A percentile compares a stretch with the other conserved stretches of the same genome.
Conservation (phyloP, 208 protist species). For the Porcisia hertigi region DNA sequence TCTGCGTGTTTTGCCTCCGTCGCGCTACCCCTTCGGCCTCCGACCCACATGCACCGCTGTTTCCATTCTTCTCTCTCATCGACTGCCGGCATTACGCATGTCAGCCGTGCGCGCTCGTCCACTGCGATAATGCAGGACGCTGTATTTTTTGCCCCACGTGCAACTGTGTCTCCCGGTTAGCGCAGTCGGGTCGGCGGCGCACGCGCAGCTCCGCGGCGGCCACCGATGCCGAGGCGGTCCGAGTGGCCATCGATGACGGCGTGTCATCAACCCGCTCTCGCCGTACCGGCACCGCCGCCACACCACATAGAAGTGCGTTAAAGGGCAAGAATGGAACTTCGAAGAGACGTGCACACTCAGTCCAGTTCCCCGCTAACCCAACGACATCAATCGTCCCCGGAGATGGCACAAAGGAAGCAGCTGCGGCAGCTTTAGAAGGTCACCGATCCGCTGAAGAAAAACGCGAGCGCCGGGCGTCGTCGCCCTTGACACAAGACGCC, state of each 20-base stretch:
- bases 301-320: constrained; percentile 50
- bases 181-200: constrained; percentile 68
- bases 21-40: constrained; percentile 37
- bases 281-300: constrained; percentile 24
- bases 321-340: constrained; percentile 29
- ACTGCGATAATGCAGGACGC: constrained; percentile 77
- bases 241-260: constrained; percentile 75
- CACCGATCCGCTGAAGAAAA: not conserved
- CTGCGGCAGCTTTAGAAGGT: not conserved
- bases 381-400: constrained; percentile 20
- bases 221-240: constrained; percentile 5
- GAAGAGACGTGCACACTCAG: constrained; percentile 59
- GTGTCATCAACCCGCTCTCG: constrained; percentile 63
- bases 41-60: constrained; percentile 82
- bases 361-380: constrained; percentile 57
- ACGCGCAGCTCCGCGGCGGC: constrained; percentile 30
- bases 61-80: constrained; percentile 87
- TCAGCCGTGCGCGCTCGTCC: constrained; percentile 87
- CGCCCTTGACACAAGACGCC: constrained; percentile 65
- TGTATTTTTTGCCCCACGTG: constrained; percentile 75
- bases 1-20: constrained; percentile 71
- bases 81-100: constrained; percentile 91
- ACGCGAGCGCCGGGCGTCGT: constrained; percentile 20
- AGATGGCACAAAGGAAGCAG: constrained; percentile 5
- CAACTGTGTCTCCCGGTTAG: constrained; percentile 74